Base-by-base conservation (phyloP, 2,329 filamentous ascomycete species). In the Microdochium nivale region DNA sequence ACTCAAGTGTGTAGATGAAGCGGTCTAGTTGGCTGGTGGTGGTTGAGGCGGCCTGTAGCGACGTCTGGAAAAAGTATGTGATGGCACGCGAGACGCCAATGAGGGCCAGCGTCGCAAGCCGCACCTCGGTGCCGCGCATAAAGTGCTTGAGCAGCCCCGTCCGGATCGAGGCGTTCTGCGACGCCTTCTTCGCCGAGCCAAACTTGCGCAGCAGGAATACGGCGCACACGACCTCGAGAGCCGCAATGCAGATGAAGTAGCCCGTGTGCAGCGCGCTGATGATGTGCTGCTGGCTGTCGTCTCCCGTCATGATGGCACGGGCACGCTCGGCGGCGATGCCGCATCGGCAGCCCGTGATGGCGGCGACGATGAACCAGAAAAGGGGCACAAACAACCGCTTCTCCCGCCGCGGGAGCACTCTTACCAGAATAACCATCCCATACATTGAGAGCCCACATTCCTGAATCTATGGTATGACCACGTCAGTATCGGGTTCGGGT, bases 281-380 rank as follows among this genome's bases (percentile, higher is more conserved):
- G 3, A 62, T 56, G 11, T 19, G 50, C 25, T 70, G 69, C 1
- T 63, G 54, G 1, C 50, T 52, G 2, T 56, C 49, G 9, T 56
- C 54, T 1, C 53, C 58, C 7, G 56, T 53, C 2, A 68, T 16
- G 9, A 72, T 65, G 35, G 61, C 61, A 7, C 55, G 57, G 2
- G 64, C 59, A 25, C 71, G 59, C 1, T 60, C 57, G 3, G 62
- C 56, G 13, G 67, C 59, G 40, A 74, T 72, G 14, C 60, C 55
- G 10, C 74, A 59, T 47, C 80, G 75, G 37, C 83, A 72, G 0
- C 73, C 64, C 2, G 66, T 61, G 35, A 82, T 77, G 10, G 79
- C 66, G 1, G 74, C 66, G 33, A 84, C 66, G 55, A 84, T 79
- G 3, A 73, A 75, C 55, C 80, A 84, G 56, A 84, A 78, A 3